These are phyloP conservation scores for Fusarium guadeloupense DNA, from an alignment of 2,329 filamentous ascomycete genomes.

Conservation along the genomic window DNA sequence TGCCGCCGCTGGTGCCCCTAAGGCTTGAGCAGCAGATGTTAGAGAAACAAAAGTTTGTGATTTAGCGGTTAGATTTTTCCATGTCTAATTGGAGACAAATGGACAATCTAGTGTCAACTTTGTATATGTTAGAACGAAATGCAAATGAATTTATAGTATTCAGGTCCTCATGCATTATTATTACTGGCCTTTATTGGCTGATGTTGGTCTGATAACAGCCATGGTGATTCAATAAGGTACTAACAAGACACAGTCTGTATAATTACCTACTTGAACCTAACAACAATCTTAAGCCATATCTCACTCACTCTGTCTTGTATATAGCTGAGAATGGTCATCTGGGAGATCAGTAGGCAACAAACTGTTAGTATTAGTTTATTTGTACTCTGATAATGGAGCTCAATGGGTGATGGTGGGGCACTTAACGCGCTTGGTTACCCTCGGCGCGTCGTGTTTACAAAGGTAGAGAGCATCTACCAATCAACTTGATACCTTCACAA, in stretches of 20 bases:
- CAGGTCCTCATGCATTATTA: no score
- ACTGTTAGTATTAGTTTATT: no score
- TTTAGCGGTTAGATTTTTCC: background rate
- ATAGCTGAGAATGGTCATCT: no score
- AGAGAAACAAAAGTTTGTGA: conserved; percentile 4
- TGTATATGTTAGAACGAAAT: background rate
- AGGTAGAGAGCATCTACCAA: background rate
- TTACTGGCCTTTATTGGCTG: no score
- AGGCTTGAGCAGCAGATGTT: background rate
- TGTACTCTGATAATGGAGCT: no score
- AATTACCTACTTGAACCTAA: no score
- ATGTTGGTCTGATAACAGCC: no score
- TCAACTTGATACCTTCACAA: background rate
- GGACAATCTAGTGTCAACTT: background rate
- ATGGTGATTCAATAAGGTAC: no score
- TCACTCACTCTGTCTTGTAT: no score
- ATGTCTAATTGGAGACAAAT: background rate
- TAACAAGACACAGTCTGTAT: no score
- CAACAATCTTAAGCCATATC: no score
- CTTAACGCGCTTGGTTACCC: conserved; percentile 33
- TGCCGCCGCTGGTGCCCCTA: background rate
- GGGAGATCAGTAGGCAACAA: no score
- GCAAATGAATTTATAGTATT: background rate
- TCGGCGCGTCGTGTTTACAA: conserved; percentile 32
- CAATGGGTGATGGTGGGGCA: conserved; percentile 31